Conservation (phyloP, 805 yeast species). For the Gaillardinia entomophila region DNA sequence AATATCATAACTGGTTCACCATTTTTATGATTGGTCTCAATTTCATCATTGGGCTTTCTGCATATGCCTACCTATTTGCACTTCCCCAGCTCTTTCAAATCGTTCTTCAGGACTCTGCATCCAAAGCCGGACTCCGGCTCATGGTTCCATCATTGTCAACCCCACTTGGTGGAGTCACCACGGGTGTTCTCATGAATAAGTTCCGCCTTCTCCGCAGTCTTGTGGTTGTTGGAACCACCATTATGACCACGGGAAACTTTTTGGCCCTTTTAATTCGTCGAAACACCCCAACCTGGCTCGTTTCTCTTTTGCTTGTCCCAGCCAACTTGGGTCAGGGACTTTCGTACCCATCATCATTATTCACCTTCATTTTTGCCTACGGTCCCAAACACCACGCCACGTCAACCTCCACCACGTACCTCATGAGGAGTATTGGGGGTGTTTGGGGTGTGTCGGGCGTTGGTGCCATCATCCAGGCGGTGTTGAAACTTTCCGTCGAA, state of each 20-base stretch:
- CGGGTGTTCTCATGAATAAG: slow-evolving; percentile 34
- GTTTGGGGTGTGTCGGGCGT: slow-evolving; percentile 35
- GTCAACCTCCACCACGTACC: slow-evolving; percentile 33
- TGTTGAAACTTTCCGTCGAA: slow-evolving; percentile 7
- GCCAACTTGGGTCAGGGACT: slow-evolving; percentile 36
- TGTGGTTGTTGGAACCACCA: slow-evolving; percentile 24
- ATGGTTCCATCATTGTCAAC: slow-evolving; percentile 37
- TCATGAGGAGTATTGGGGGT: slow-evolving; percentile 34
- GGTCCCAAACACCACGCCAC: slow-evolving; percentile 28
- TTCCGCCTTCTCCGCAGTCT: slow-evolving; percentile 18
- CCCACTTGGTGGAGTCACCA: slow-evolving; percentile 36
- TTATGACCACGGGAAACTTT: slow-evolving; percentile 32
- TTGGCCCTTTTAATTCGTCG: slow-evolving; percentile 16
- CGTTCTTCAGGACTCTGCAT: slow-evolving; percentile 32
- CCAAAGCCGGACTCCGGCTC: slow-evolving; percentile 36
- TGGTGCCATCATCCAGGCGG: slow-evolving; percentile 13
- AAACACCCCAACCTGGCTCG: slow-evolving; percentile 16
- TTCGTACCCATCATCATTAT: slow-evolving; percentile 30
- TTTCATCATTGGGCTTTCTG: slow-evolving; percentile 31
- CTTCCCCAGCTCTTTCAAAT: slow-evolving; percentile 39
- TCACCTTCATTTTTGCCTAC: slow-evolving; percentile 29
- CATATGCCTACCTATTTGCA: slow-evolving; percentile 36
- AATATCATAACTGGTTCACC: slow-evolving; percentile 16
- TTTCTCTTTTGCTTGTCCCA: slow-evolving; percentile 23
- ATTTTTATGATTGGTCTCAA: slow-evolving; percentile 21